Evolutionary conservation across 139 green algal genomes (phyloP).

Genomic region (Pleodorina starrii): DNA sequence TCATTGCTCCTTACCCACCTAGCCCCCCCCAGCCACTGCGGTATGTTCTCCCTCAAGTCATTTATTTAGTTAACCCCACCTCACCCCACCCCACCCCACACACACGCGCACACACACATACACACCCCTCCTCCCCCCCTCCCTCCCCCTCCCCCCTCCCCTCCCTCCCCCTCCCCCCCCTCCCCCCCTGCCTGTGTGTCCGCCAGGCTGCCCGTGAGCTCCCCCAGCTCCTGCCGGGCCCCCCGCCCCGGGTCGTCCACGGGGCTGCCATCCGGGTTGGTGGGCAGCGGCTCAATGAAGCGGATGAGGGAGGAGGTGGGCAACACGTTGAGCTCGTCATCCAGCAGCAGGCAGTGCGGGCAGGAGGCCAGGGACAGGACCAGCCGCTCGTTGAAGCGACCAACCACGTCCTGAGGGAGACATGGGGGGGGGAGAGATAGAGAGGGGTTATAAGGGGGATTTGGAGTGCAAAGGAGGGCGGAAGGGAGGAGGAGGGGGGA

Average conservation of each 20-base stretch:
- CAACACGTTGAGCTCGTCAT: slow-evolving; percentile 99
- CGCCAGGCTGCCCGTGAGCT: slow-evolving; percentile 84
- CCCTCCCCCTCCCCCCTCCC: background rate
- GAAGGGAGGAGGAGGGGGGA: background rate
- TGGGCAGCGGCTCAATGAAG: slow-evolving; percentile 78
- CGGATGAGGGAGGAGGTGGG: slow-evolving; percentile 81
- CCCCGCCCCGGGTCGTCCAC: slow-evolving; percentile 62
- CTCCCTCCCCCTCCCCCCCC: background rate
- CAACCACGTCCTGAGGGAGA: slow-evolving; percentile 60
- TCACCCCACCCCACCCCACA: no score
- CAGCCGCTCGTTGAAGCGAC: slow-evolving; percentile 98
- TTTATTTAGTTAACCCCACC: no score
- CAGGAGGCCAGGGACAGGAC: slow-evolving; percentile 93
- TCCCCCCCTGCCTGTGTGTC: slow-evolving; percentile 82
- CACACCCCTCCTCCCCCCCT: background rate
- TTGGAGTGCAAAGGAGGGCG: background rate
- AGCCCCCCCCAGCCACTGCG: no score
- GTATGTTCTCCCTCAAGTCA: no score
- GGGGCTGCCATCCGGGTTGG: slow-evolving; percentile 66
- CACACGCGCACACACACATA: no score
- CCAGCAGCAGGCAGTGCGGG: slow-evolving; percentile 92
- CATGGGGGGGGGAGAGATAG: background rate
- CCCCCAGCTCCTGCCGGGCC: slow-evolving; percentile 80
- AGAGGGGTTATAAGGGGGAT: no score
- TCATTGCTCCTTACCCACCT: no score